A percentile compares a stretch with the other conserved stretches of the same genome.
phyloP scores from a whole-genome alignment of 1,284 basidiomycete species.

The Trametes hirsuta region DNA sequence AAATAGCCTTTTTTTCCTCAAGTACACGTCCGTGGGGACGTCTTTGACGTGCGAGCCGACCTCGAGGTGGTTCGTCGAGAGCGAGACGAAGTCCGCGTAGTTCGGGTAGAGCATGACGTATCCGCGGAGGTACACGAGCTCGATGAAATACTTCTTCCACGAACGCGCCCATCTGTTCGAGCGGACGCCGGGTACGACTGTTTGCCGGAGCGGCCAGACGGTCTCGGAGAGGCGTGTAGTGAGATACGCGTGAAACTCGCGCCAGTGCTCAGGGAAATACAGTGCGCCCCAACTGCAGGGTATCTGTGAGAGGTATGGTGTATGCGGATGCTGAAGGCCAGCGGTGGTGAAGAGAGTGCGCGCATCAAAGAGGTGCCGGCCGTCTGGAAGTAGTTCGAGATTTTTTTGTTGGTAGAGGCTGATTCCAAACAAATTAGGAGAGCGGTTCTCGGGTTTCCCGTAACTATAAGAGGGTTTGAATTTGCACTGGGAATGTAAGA shows the following conservation, averaged over 20 bases:
- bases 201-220: slow-evolving; percentile 32
- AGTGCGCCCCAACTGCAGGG: slow-evolving; percentile 91
- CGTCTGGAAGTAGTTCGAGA: slow-evolving; percentile 70
- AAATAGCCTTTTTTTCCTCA: slow-evolving; percentile 66
- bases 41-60: slow-evolving; percentile 76
- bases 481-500: not conserved
- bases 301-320: slow-evolving; percentile 81
- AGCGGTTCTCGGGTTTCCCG: slow-evolving; percentile 43
- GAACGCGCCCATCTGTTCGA: slow-evolving; percentile 80
- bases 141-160: slow-evolving; percentile 89
- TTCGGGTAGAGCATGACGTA: slow-evolving; percentile 89
- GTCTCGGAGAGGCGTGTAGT: slow-evolving; percentile 60
- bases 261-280: slow-evolving; percentile 86
- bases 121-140: slow-evolving; percentile 76
- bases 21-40: slow-evolving; percentile 49
- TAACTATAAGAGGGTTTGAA: slow-evolving; percentile 47
- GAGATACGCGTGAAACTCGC: slow-evolving; percentile 81
- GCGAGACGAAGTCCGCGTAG: slow-evolving; percentile 65
- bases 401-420: slow-evolving; percentile 85
- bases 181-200: slow-evolving; percentile 69
- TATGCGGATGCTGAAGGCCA: slow-evolving; percentile 46
- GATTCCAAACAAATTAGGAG: slow-evolving; percentile 67
- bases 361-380: slow-evolving; percentile 70
- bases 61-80: slow-evolving; percentile 87
- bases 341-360: slow-evolving; percentile 53